Evolutionary conservation across 2,329 filamentous ascomycete species (phyloP).

Genomic region (Diaporthe amygdali): DNA sequence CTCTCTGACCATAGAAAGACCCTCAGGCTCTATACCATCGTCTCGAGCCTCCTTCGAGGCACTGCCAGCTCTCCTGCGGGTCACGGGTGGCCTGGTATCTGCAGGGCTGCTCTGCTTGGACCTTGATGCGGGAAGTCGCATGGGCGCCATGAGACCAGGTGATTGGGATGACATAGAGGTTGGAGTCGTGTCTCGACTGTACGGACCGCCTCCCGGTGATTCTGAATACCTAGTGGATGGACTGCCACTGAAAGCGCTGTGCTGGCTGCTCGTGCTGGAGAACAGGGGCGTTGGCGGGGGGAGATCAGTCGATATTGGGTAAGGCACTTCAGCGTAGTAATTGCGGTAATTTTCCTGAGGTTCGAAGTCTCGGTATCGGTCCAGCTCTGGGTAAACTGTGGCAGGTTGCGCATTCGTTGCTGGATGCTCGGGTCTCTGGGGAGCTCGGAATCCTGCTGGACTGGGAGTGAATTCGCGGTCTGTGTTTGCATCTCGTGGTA

Average conservation of each 20-base stretch:
- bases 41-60: constrained; percentile 55
- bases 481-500: constrained; percentile 39
- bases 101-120: constrained; percentile 60
- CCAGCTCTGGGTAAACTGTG: constrained; percentile 64
- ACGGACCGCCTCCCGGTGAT: constrained; percentile 71
- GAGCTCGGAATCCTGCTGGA: constrained; percentile 47
- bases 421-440: constrained; percentile 47
- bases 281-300: constrained; percentile 72
- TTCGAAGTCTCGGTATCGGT: constrained; percentile 60
- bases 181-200: constrained; percentile 79
- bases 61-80: constrained; percentile 61
- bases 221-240: constrained; percentile 79
- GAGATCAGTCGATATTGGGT: constrained; percentile 65
- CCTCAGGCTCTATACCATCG: constrained; percentile 55
- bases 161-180: constrained; percentile 80
- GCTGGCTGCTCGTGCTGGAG: constrained; percentile 60
- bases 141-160: constrained; percentile 61
- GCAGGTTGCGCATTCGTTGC: constrained; percentile 45
- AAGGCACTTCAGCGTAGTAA: constrained; percentile 52
- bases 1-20: constrained; percentile 70
- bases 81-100: constrained; percentile 64
- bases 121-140: constrained; percentile 51
- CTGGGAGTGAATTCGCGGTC: constrained; percentile 50
- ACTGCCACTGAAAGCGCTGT: constrained; percentile 68
- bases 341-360: constrained; percentile 41